Evolutionary conservation across 2,329 filamentous ascomycete species (phyloP), one percentile per base, ranked within the genome.

Genomic region (Verticillium albo-atrum): DNA sequence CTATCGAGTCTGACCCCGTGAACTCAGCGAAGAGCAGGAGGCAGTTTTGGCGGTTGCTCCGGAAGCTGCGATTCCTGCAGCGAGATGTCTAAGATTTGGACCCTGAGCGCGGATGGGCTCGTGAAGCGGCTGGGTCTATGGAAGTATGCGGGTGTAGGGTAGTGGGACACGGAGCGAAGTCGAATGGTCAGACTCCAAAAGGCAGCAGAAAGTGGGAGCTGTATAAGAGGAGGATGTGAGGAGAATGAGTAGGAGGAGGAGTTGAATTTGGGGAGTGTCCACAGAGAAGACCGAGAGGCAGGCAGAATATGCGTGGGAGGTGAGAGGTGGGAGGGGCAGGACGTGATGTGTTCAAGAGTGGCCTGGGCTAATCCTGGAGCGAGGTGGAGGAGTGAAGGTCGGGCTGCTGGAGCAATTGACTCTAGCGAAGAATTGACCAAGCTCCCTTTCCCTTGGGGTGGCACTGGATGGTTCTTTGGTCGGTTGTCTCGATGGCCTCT

Each of bases 1-100:
- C 53, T 37, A 32, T 56, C 47, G 60, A 47, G 60, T 63, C 59
- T 60, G 64, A 69, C 72, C 73, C 73, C 71, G 70, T 73, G 63
- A 62, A 74, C 73, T 75, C 73, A 75, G 67, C 63, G 42, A 75
- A 75, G 73, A 76, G 72, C 71, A 73, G 70, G 72, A 75, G 71
- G 67, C 62, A 62, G 58, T 34, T 37, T 55, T 54, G 30, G 25
- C n/a, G 23, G 30, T 30, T 27, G 51, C 51, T 28, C 51, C 51
- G 25, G 51, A 53, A 17, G 27, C 51, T 28, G 51, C 51, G 9
- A 30, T 17, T 28, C 12, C 25, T 15, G 51, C 51, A 53, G 51
- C 42, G 20, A 47, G 20, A 12, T 47, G n/a, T 47, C 20, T 47
- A 12, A 20, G n/a, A 23, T 23, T n/a, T 7, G 42, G 42, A 47